phyloP scores from a whole-genome alignment of 2,329 filamentous ascomycete species.

The Colletotrichum eleusines region DNA sequence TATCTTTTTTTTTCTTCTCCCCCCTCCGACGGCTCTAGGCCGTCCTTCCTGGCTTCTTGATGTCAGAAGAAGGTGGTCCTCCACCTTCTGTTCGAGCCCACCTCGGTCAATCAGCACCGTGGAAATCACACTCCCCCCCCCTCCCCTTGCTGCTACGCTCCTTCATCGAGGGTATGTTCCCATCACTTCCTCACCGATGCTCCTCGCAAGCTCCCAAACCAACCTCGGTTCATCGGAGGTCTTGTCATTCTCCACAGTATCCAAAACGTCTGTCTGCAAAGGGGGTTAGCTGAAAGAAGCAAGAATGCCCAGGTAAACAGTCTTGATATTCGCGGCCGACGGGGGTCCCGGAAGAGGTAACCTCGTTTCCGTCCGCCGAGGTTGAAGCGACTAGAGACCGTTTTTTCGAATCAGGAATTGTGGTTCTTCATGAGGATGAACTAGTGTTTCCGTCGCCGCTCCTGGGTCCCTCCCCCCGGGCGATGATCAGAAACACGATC shows the following conservation, averaged over 20 bases:
- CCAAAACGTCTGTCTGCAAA: conserved; percentile 33
- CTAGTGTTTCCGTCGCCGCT: not conserved
- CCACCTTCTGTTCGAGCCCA: not conserved
- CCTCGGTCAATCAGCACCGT: not conserved
- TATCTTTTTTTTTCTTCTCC: too few relatives aligned
- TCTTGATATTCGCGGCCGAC: conserved; percentile 17
- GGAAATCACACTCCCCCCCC: not conserved
- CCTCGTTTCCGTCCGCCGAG: conserved; percentile 22
- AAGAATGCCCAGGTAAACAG: not conserved
- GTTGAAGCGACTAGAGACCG: conserved; percentile 6
- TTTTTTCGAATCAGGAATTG: conserved; percentile 12
- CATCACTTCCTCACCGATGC: not conserved
- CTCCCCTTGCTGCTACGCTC: not conserved
- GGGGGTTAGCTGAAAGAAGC: conserved; percentile 26
- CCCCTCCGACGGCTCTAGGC: conserved; percentile 14
- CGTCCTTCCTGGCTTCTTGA: not conserved
- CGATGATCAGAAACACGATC: conserved; percentile 5
- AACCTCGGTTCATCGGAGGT: conserved; percentile 9
- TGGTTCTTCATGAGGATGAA: conserved; percentile 9
- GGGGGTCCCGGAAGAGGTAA: conserved; percentile 25
- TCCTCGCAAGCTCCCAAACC: conserved; percentile 3
- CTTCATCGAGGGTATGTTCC: not conserved
- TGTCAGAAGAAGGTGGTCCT: not conserved
- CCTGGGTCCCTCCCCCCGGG: not conserved
- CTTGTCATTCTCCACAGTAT: conserved; percentile 27